Conservation (phyloP, 129 eudicot genomes). For the Arctium minus region DNA sequence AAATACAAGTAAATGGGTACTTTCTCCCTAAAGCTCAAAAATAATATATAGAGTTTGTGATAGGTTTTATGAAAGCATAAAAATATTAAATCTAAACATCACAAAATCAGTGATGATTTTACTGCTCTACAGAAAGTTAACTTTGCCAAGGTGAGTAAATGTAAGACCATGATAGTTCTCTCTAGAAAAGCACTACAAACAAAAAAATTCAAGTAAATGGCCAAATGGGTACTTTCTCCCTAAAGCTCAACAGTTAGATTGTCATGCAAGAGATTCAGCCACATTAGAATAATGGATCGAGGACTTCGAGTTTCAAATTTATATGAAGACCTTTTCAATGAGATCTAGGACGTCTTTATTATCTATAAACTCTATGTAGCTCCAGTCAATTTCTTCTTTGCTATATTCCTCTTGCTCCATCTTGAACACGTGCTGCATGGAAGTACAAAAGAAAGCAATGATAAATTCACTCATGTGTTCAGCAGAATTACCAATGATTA, state of each 20-base stretch:
- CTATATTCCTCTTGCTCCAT: conserved; percentile 97
- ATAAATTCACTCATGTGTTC: background rate
- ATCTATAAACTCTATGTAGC: conserved; percentile 97
- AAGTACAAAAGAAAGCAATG: conserved; percentile 16
- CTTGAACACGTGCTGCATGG: conserved; percentile 91
- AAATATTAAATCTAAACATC: too few relatives aligned
- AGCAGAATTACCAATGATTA: conserved; percentile 3
- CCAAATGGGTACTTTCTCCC: background rate
- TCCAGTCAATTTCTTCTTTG: conserved; percentile 96
- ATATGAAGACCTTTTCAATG: conserved; percentile 72
- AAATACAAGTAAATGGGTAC: too few relatives aligned
- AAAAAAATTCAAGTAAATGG: background rate
- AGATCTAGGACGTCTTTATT: conserved; percentile 97
- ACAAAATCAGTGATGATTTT: too few relatives aligned
- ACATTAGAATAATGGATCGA: background rate
- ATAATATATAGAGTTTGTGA: too few relatives aligned
- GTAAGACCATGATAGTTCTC: too few relatives aligned
- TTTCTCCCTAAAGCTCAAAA: too few relatives aligned
- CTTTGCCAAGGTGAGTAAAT: too few relatives aligned
- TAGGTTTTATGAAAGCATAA: too few relatives aligned
- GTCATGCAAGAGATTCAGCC: conserved; percentile 1
- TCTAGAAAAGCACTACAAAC: too few relatives aligned
- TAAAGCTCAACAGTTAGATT: background rate
- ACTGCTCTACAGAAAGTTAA: too few relatives aligned
- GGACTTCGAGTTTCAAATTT: background rate